Conservation (phyloP, 371 early-diverging fungal genomes). For the Sporodiniella umbellata region DNA sequence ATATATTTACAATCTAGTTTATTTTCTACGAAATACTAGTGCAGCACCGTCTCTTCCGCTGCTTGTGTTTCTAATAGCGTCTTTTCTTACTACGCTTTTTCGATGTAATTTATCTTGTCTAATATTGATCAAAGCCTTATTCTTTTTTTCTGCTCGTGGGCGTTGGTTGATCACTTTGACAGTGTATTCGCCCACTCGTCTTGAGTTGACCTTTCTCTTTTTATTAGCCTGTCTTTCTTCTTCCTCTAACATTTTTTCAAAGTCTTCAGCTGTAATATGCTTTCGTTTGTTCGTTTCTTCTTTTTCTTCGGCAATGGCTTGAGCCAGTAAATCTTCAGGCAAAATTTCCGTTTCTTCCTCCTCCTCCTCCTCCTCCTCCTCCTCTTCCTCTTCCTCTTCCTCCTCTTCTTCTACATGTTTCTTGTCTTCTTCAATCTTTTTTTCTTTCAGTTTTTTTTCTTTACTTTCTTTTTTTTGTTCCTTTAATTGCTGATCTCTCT, state of each 20-base stretch:
- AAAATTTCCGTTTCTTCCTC: slow-evolving; percentile 20
- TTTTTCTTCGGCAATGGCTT: slow-evolving; percentile 35
- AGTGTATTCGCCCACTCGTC: slow-evolving; percentile 45
- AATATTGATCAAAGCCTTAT: slow-evolving; percentile 22
- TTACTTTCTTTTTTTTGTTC: slow-evolving; percentile 46
- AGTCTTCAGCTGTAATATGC: slow-evolving; percentile 44
- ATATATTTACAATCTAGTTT: slow-evolving; percentile 6
- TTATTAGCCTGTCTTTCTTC: slow-evolving; percentile 25
- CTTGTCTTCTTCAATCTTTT: too few species aligned
- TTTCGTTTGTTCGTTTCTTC: slow-evolving; percentile 30
- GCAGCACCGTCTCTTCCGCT: slow-evolving; percentile 36
- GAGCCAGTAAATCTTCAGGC: slow-evolving; percentile 33
- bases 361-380: slow-evolving; percentile 10
- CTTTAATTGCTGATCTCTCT: slow-evolving; percentile 39
- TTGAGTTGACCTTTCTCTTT: slow-evolving; percentile 13
- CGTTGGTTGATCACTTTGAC: slow-evolving; percentile 45
- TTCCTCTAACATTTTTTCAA: slow-evolving; percentile 45
- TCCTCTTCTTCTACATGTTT: slow-evolving; percentile 7
- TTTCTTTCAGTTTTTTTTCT: slow-evolving; percentile 21
- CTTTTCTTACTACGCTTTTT: slow-evolving; percentile 29
- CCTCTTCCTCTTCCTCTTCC: slow-evolving; percentile 2
- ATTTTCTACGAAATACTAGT: slow-evolving; percentile 29
- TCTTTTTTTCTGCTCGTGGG: slow-evolving; percentile 30
- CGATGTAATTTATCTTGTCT: slow-evolving; percentile 25
- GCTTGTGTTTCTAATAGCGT: slow-evolving; percentile 34